These are phyloP conservation scores for Termitomyces sp. DNA, from an alignment of 768 basidiomycete species.

Conservation along the genomic window DNA sequence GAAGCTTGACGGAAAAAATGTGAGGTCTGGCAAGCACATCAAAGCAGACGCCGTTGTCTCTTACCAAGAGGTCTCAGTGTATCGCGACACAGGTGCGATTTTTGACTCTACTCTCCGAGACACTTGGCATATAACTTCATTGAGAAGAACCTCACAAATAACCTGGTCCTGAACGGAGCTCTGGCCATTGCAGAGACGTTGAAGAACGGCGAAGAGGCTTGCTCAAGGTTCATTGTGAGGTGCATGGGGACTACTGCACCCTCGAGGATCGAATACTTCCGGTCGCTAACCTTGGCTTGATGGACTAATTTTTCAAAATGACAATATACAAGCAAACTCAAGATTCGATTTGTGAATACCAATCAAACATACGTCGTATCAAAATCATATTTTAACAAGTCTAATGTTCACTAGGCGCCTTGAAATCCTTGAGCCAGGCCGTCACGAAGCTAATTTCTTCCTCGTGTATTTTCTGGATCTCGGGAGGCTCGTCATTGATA, in stretches of 20 bases:
- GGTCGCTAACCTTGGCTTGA: no score
- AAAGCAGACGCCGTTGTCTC: not conserved
- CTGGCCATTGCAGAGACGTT: not conserved
- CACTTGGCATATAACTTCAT: no score
- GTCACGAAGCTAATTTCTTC: constrained; percentile 78
- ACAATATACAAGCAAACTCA: not conserved
- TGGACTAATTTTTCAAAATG: not conserved
- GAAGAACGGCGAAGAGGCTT: no score
- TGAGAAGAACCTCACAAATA: not conserved
- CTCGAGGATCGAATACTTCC: no score
- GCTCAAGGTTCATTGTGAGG: no score
- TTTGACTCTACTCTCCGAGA: not conserved
- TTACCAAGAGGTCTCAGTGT: not conserved
- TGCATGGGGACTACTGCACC: no score
- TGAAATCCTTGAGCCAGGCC: constrained; percentile 61
- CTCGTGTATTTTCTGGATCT: constrained; percentile 75
- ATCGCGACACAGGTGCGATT: not conserved
- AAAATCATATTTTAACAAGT: not conserved
- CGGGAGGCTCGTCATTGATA: constrained; percentile 57
- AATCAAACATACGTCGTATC: not conserved
- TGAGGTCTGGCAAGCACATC: not conserved
- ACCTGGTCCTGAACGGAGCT: not conserved
- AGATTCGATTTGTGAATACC: not conserved
- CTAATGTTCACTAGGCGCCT: constrained; percentile 19
- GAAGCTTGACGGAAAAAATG: no score